Conservation (phyloP, 164 flowering plant genomes). For the Litsea cubeba region DNA sequence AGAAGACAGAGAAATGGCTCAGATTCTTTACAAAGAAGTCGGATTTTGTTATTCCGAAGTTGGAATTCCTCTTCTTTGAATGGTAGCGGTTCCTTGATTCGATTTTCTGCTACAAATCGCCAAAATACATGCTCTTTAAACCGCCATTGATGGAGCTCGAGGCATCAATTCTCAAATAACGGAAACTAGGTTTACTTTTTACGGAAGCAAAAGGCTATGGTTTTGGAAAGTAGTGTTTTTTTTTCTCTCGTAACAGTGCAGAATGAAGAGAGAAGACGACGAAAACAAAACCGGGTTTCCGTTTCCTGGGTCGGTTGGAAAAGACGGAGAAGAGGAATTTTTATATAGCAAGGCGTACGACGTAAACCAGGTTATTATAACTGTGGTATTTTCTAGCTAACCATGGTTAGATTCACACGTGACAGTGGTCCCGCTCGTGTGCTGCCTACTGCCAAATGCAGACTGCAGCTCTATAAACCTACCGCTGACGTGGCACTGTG, state of each 20-base stretch:
- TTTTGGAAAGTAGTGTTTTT: background rate
- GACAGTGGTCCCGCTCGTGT: background rate
- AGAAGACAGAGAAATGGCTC: background rate
- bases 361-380: constrained; percentile 1
- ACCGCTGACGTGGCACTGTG: background rate
- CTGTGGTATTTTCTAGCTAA: background rate
- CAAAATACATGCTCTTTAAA: too few species aligned
- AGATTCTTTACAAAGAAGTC: background rate
- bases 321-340: background rate
- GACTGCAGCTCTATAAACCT: background rate
- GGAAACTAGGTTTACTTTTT: too few species aligned
- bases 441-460: background rate
- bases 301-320: background rate
- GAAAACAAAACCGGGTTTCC: background rate
- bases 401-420: background rate
- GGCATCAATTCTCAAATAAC: too few species aligned
- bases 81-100: background rate
- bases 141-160: background rate
- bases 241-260: too few species aligned
- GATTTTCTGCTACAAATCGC: background rate
- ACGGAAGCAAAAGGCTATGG: background rate
- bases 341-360: background rate
- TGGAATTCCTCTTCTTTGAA: background rate
- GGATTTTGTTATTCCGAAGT: background rate
- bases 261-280: background rate